Conservation (phyloP, 2,329 filamentous ascomycete genomes). For the Colletotrichum tofieldiae region DNA sequence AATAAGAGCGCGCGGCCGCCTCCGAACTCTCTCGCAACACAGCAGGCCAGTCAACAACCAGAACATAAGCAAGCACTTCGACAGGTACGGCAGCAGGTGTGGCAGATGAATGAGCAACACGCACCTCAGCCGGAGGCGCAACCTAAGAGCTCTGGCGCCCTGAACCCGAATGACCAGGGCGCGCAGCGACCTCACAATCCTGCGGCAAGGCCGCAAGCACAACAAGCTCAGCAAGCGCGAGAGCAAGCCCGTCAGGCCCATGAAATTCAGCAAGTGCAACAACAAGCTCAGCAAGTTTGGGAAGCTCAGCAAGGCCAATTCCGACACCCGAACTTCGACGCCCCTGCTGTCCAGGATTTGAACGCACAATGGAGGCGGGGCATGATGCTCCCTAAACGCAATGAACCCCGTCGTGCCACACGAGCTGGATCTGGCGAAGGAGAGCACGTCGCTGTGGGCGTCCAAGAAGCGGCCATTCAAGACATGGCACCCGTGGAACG, state of each 20-base stretch:
- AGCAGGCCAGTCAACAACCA: background rate
- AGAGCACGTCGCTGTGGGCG: background rate
- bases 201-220: background rate
- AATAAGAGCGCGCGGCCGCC: background rate
- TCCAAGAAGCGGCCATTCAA: background rate
- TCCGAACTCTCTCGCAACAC: background rate
- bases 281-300: background rate
- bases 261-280: background rate
- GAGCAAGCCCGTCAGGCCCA: background rate
- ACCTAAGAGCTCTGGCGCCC: background rate
- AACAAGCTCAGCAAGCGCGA: background rate
- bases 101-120: background rate
- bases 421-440: background rate
- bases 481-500: background rate
- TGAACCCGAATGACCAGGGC: background rate
- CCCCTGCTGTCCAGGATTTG: too few relatives aligned
- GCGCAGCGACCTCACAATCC: background rate
- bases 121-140: background rate
- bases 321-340: background rate
- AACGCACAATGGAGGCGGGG: background rate
- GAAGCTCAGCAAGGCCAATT: background rate
- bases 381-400: background rate
- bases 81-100: background rate
- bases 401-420: background rate
- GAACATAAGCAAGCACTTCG: background rate